Conservation (phyloP, 176 grass and related monocot species). For the Urochloa ruziziensis region DNA sequence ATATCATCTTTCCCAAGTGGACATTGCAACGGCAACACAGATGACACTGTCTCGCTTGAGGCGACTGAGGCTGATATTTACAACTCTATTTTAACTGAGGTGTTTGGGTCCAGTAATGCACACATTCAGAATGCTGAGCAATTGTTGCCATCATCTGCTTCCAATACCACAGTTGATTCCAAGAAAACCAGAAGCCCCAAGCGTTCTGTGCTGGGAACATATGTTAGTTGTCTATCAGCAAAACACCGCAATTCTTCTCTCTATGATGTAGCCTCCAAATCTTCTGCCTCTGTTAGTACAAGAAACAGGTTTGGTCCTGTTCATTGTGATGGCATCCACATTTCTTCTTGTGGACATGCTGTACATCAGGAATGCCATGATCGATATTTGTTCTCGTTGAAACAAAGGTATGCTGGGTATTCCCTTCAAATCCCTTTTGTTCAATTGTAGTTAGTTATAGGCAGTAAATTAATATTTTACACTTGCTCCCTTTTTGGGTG, state of each 20-base stretch:
- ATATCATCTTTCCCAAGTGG: conserved; percentile 45
- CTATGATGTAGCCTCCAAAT: conserved; percentile 43
- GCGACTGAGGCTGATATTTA: conserved; percentile 64
- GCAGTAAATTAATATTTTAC: neutral
- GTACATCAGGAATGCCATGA: conserved; percentile 98
- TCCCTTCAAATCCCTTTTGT: neutral
- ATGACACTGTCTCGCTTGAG: conserved; percentile 46
- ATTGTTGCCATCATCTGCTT: conserved; percentile 23
- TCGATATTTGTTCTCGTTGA: conserved; percentile 89
- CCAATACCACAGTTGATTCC: conserved; percentile 27
- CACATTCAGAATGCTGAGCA: conserved; percentile 38
- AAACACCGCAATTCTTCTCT: conserved; percentile 43
- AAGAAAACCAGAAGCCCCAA: conserved; percentile 64
- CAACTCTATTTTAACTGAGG: conserved; percentile 44
- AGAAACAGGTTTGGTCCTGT: conserved; percentile 70
- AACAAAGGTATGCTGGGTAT: conserved; percentile 73
- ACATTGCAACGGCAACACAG: conserved; percentile 28
- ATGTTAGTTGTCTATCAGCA: conserved; percentile 66
- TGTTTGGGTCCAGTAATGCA: conserved; percentile 34
- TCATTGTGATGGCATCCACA: conserved; percentile 94
- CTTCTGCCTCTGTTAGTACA: conserved; percentile 33
- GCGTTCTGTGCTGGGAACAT: conserved; percentile 72
- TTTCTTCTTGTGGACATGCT: conserved; percentile 95
- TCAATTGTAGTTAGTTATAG: conserved; percentile 9
- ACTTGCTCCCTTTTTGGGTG: neutral